Evolutionary conservation across 495 filamentous ascomycete species (phyloP).

Genomic region (Podospora pseudoanserina): DNA sequence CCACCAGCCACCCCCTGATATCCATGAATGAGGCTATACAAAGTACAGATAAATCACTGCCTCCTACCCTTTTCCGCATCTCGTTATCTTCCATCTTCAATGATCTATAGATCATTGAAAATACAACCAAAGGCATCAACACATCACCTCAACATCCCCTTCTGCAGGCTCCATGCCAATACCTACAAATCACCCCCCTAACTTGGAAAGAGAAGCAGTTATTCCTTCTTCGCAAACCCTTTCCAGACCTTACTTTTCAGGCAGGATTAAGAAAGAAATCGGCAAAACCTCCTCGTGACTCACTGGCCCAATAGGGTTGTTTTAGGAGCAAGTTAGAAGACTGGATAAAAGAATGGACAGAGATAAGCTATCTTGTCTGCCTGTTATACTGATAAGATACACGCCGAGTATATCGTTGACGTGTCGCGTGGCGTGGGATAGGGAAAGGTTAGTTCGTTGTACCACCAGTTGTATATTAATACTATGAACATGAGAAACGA

Average conservation of each 20-base stretch:
- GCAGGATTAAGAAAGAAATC: not conserved
- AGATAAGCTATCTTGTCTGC: too few relatives aligned
- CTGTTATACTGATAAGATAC: too few relatives aligned
- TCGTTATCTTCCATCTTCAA: not conserved
- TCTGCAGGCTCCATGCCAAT: not conserved
- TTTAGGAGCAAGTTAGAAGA: too few relatives aligned
- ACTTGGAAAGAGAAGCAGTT: not conserved
- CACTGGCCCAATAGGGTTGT: not conserved
- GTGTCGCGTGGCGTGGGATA: too few relatives aligned
- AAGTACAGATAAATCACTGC: not conserved
- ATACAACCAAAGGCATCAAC: not conserved
- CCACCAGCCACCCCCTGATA: not conserved
- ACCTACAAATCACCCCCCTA: not conserved
- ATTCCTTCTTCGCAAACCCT: not conserved
- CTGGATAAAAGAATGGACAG: too few relatives aligned
- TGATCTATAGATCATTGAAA: not conserved
- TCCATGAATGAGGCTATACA: not conserved
- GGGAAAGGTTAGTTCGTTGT: too few relatives aligned
- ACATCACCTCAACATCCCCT: not conserved
- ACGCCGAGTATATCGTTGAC: too few relatives aligned
- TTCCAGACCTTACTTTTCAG: not conserved
- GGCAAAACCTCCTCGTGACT: not conserved
- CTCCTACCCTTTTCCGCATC: not conserved
- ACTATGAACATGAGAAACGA: too few relatives aligned
- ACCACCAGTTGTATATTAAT: too few relatives aligned